Conservation (phyloP, 163 green algal genomes). For the Chloroidium sp. region DNA sequence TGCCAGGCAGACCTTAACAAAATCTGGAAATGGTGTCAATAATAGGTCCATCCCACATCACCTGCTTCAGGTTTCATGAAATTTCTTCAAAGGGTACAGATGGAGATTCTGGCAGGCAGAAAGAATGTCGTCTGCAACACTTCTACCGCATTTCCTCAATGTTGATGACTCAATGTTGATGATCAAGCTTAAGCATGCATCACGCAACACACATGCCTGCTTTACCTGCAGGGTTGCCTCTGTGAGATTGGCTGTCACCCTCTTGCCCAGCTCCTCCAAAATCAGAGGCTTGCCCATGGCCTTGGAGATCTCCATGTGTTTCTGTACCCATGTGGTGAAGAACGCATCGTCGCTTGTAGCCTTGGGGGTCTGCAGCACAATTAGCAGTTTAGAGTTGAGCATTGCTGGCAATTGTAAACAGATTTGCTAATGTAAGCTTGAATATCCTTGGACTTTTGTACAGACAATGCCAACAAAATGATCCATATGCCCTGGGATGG, state of each 20-base stretch:
- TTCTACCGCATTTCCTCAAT: too few species aligned
- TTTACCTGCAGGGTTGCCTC: background rate
- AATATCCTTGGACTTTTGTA: background rate
- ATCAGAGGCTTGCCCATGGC: constrained; percentile 34
- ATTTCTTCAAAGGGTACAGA: too few species aligned
- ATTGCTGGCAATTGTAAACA: background rate
- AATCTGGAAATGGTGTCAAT: too few species aligned
- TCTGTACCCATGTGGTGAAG: background rate
- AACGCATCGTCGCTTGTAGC: background rate
- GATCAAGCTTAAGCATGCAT: too few species aligned
- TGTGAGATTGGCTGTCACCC: background rate
- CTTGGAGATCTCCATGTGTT: background rate
- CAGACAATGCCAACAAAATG: background rate
- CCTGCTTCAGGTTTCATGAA: too few species aligned
- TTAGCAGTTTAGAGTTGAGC: background rate
- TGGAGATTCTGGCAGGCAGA: too few species aligned
- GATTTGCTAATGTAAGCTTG: background rate
- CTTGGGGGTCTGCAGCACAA: background rate
- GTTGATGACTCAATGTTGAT: too few species aligned
- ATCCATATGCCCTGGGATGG: background rate
- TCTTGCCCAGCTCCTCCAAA: constrained; percentile 42
- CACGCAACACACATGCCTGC: too few species aligned
- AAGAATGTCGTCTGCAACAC: too few species aligned
- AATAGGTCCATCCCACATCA: too few species aligned
- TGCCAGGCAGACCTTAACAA: too few species aligned